phyloP scores from a whole-genome alignment of 2,329 filamentous ascomycete genomes.

The Colletotrichum aenigma region DNA sequence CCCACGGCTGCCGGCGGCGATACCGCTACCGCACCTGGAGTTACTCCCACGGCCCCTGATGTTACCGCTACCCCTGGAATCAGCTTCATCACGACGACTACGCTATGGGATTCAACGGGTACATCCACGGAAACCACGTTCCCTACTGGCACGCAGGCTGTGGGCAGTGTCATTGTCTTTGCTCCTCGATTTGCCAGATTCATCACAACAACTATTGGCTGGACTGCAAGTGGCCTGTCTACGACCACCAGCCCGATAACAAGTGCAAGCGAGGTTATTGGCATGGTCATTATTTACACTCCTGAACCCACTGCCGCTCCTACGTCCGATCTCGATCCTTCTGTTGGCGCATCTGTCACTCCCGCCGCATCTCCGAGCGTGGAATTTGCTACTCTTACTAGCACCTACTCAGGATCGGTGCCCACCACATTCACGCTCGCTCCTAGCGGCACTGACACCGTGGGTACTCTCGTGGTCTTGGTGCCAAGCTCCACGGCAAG shows the following conservation, averaged over 20 bases:
- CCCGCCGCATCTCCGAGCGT: not conserved
- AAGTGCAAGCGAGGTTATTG: not conserved
- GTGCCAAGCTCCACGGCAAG: not conserved
- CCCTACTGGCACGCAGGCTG: not conserved
- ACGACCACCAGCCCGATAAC: not conserved
- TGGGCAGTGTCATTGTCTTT: not conserved
- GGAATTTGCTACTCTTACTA: not conserved
- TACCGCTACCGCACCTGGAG: not conserved
- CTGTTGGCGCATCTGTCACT: not conserved
- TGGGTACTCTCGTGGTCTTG: not conserved
- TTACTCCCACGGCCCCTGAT: not conserved
- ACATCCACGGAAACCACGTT: not conserved
- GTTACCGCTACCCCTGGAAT: not conserved
- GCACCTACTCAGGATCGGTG: not conserved
- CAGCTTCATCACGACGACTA: not conserved
- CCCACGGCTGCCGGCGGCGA: not conserved
- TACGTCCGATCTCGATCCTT: not conserved
- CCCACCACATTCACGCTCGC: slow-evolving; percentile 2
- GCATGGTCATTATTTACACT: not conserved
- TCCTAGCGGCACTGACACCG: not conserved
- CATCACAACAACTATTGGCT: not conserved
- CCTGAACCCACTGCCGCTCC: not conserved
- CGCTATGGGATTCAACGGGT: not conserved
- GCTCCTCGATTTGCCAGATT: not conserved
- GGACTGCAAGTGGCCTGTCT: not conserved